Conservation (phyloP, 164 flowering plant genomes). For the Saururus chinensis region DNA sequence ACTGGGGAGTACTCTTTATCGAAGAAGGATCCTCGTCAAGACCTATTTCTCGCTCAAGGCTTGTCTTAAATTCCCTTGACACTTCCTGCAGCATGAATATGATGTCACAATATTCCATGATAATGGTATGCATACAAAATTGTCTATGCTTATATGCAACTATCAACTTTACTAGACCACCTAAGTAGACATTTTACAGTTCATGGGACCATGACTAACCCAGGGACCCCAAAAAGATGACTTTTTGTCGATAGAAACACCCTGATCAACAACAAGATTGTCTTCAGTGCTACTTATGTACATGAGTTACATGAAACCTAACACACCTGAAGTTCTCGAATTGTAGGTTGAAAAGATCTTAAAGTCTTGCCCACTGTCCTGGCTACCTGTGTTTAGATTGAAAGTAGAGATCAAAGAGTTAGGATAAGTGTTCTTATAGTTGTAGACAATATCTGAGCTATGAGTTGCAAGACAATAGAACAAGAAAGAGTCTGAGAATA, state of each 20-base stretch:
- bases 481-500: too few species aligned
- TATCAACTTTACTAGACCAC: background rate
- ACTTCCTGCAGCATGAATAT: conserved; percentile 49
- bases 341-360: conserved; percentile 92
- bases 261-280: background rate
- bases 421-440: too few species aligned
- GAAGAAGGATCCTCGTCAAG: conserved; percentile 63
- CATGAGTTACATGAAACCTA: background rate
- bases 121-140: background rate
- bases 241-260: background rate
- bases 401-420: too few species aligned
- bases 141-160: background rate
- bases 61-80: conserved; percentile 91
- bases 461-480: too few species aligned
- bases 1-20: conserved; percentile 17
- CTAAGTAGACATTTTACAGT: background rate
- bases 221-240: background rate
- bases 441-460: too few species aligned
- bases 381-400: conserved; percentile 58
- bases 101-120: background rate
- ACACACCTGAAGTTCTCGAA: conserved; percentile 86
- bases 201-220: background rate
- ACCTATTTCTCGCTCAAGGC: conserved; percentile 91
- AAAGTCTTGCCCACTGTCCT: conserved; percentile 85
- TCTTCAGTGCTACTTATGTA: too few species aligned